Conservation (phyloP, 1,284 basidiomycete genomes). For the Porodaedalea pini region DNA sequence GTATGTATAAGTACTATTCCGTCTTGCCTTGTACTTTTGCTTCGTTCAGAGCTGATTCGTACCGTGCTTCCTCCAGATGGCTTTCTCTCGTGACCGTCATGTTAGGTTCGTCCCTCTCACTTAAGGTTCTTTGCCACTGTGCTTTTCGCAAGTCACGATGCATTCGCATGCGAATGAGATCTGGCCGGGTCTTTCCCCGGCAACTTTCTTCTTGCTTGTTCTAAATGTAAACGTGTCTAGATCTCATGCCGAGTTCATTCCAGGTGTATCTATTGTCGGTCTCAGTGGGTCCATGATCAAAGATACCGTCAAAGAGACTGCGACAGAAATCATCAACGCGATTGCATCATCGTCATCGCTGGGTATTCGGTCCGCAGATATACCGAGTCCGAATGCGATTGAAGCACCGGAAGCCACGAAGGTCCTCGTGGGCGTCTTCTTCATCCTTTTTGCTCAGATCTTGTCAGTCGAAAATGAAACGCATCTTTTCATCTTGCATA, state of each 20-base stretch:
- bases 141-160: background rate
- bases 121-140: background rate
- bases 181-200: background rate
- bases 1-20: conserved; percentile 39
- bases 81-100: conserved; percentile 88
- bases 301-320: conserved; percentile 53
- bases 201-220: background rate
- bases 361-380: conserved; percentile 24
- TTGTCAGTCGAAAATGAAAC: conserved; percentile 58
- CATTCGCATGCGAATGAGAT: background rate
- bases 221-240: conserved; percentile 20
- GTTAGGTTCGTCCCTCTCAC: conserved; percentile 24
- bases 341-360: conserved; percentile 25
- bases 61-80: conserved; percentile 58
- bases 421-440: conserved; percentile 78
- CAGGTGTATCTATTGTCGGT: conserved; percentile 88
- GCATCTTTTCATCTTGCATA: background rate
- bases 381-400: conserved; percentile 36
- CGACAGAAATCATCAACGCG: conserved; percentile 18
- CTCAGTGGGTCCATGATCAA: conserved; percentile 86
- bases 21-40: conserved; percentile 20
- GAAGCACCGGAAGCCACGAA: conserved; percentile 59
- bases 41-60: conserved; percentile 20
- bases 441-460: conserved; percentile 95
- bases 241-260: conserved; percentile 5